Evolutionary conservation across 371 early-diverging fungal genomes (phyloP), one percentile per base, ranked within the genome.

Genomic region (Funneliformis caledonium): DNA sequence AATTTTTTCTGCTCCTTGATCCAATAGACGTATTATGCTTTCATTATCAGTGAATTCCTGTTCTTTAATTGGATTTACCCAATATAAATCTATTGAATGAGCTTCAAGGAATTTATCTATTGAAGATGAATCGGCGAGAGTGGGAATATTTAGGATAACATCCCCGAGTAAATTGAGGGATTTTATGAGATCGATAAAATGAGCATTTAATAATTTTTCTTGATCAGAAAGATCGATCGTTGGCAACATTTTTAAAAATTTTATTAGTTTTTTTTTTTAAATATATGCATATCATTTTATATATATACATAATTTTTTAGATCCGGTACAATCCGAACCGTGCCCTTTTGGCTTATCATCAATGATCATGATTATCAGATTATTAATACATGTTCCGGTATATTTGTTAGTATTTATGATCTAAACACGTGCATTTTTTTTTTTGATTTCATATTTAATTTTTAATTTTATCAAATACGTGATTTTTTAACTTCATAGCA

Each of bases 1-100:
- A 48, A 79, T 42, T 79, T 79, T 79, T 42, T 75, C 37, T 12
- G 72, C 37, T 22, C 80, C 80, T 59, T 47, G 47, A 70, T 79
- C 72, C 31, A 79, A 65, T 22, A 79, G 37, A 22, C 45, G 22
- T 10, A 79, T 70, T 14, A 79, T 26, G 2, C 12, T 69, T 56
- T 60, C 67, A 11, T 70, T 56, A 43, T 79, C 80, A 47, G 12
- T 8, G 31, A 65, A 47, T 45, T 48, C 67, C 26, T 47, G 42
- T 12, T 64, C 65, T 50, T 61, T 64, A 42, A 61, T 42, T 9
- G 43, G 47, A 77, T 61, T 33, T 9, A 77, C 31, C 77, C 77
- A 77, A 31, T 77, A 77, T 22, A 4, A 47, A 26, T 65, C 62
- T 10, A 77, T 48, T 26, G 33, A 50, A 50, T 65, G 47, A 16